Percentiles rank a stretch among this genome's conserved stretches.
Conservation (phyloP, 139 green algal species). For the Pycnococcus provasolii region DNA sequence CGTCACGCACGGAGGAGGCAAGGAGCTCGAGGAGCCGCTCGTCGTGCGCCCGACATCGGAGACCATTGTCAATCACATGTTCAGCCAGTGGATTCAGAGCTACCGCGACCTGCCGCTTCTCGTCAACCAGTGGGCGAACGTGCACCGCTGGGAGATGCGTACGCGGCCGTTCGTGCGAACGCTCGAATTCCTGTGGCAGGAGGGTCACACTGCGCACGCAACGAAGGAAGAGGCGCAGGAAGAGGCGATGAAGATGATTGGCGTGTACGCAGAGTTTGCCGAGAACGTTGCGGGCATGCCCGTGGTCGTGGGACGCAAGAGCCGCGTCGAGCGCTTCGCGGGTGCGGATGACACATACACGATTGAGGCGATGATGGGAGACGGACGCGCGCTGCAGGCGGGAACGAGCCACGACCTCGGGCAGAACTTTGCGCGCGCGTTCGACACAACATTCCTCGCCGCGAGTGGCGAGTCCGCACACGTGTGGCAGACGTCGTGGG, state of each 20-base stretch:
- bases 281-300: conserved; percentile 72
- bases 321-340: conserved; percentile 74
- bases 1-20: conserved; percentile 75
- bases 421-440: conserved; percentile 85
- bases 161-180: conserved; percentile 95
- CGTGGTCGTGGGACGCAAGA: conserved; percentile 87
- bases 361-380: conserved; percentile 99
- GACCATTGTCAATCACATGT: conserved; percentile 99
- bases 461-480: conserved; percentile 43
- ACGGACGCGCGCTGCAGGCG: conserved; percentile 75
- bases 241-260: conserved; percentile 46
- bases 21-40: conserved; percentile 92
- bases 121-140: conserved; percentile 95
- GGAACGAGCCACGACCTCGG: conserved; percentile 95
- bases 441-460: conserved; percentile 43
- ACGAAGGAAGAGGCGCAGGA: conserved; percentile 84
- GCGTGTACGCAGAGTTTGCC: conserved; percentile 63
- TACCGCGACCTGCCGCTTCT: conserved; percentile 92
- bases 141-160: conserved; percentile 97
- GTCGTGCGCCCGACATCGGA: conserved; percentile 92
- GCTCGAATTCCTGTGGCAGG: conserved; percentile 97
- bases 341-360: conserved; percentile 89
- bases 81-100: conserved; percentile 75
- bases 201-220: conserved; percentile 95
- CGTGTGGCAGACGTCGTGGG: conserved; percentile 90